Evolutionary conservation across 257 asterid genomes (phyloP), one percentile per base, ranked within the genome.

Genomic region (Eustoma russellianum): DNA sequence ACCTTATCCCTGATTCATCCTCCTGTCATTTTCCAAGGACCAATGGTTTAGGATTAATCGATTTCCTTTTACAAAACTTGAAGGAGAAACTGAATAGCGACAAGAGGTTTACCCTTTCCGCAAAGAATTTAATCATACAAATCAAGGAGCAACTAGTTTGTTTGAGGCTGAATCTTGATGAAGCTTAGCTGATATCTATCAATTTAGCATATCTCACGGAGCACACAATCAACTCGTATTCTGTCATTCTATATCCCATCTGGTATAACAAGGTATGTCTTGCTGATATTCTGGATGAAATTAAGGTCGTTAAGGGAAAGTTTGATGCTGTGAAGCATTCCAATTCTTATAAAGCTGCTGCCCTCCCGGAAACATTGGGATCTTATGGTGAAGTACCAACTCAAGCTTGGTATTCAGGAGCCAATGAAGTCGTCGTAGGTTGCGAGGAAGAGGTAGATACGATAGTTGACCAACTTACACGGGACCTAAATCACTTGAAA

Each of bases 201-300:
- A 38, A 40, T 3, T 11, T 53, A n/a, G 59, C 67, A 7, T 62
- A 53, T 46, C 53, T n/a, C n/a, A 60, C 46, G 10, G 67, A 62
- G 13, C 18, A 34, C 17, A 16, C 18, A 33, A 46, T 46, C 17
- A 59, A 61, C 35, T 52, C 53, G 6, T 52, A 40, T 53, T 18
- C 34, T 10, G 28, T 35, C 16, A 38, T n/a, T 24, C 47, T 18
- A 28, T 13, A 15, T 3, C 50, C 60, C 8, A 46, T 33, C 17
- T 62, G 67, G 60, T 14, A 7, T 16, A 35, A 48, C 34, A 10
- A 34, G 17, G 44, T 33, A 6, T 24, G 7, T 3, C 61, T 56
- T 56, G 41, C 46, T 30, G 50, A 52, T 30, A 19, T 13, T 0
- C 1, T 52, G 12, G 51, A 62, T 30, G 12, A 45, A 7, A 35